Base-by-base conservation (phyloP, 495 filamentous ascomycete species). In the Neurospora sp. region DNA sequence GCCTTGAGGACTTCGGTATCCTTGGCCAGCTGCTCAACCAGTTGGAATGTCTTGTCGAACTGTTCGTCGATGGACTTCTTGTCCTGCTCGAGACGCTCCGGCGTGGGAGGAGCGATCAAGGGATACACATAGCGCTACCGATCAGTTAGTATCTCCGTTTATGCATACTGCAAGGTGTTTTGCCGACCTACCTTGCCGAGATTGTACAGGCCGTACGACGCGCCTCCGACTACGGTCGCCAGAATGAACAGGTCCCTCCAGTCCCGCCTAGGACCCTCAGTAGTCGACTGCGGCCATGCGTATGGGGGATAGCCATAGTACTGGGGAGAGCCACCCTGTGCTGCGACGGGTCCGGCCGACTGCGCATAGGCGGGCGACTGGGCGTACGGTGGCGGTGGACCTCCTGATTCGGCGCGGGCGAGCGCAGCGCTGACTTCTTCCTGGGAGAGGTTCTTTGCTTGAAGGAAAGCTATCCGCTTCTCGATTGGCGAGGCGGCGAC, bases 171-270 rank as follows among this genome's bases (percentile, higher is more conserved):
- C 46, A 46, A 39, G n/a, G n/a, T 39, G 14, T 11, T 69, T 37
- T 7, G 9, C 6, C 20, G 39, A 11, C 77, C 12, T 81, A 92
- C 92, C 89, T 97, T 97, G 73, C 93, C 90, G 11, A 97, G 87
- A 76, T 89, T 88, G 79, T 94, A 98, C n/a, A 96, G 80, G 3
- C 93, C 94, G 78, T 96, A 97, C 9, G 92, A 87, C 5, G 96
- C 90, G 46, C 93, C 93, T 54, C 92, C 91, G 75, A 95, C 90
- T 10, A 97, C 91, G 0, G 94, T 98, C 10, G 94, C 94, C 92
- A 97, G 93, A 76, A 98, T 97, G 80, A 98, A 99, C 92, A 93
- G 98, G 77, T 99, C 96, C 69, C 96, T 88, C 96, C 96, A 99
- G 81, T 99, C 96, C 75, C 96, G 88, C 77, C 89, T 90, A 8